Base-by-base conservation (phyloP, 371 early-diverging fungal genomes). In the Rhizomucor pusillus region DNA sequence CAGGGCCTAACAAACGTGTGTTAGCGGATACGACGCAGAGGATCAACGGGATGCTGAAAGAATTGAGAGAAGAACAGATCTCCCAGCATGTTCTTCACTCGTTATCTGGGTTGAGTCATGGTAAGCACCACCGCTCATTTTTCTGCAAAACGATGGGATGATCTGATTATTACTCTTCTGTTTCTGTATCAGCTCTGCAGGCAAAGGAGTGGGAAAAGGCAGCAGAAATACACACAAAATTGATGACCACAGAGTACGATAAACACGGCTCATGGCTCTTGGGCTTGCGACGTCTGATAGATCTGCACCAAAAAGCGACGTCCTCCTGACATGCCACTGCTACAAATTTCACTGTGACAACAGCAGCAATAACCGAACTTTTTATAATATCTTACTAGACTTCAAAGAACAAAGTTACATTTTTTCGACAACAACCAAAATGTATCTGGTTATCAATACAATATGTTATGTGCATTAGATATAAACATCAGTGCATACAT, bases 191-290 rank as follows among this genome's bases (percentile, higher is more conserved):
- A 64, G 65, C 57, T 19, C 41, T 65, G 1, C 40, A 60, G 34
- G 33, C 41, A 14, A 52, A 54, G 14, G 52, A 60, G 4, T 60
- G 59, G 54, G 51, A 47, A 20, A 44, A 49, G 29, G 59, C 59
- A 18, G 19, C 34, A 14, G 44, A 50, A 10, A 50, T 65, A 16
- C 65, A 65, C 16, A 49, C 48, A 11, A 39, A 55, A 24, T 35
- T 65, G 24, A 55, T 65, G 58, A 60, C 60, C 0, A 54, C 58
- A 5, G 51, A 57, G 24, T 65, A 65, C 43, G 60, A 65, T 9
- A 45, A 50, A 14, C 53, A 56, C 36, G 65, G 60, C 5, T 24
- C 48, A 24, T 65, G 65, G 60, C 54, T 65, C 10, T 20, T 60
- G 34, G 65, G 65, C 18, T 46, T 65, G 1, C 52, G 57, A 22